Percentiles rank a stretch among this genome's conserved stretches.
Evolutionary conservation across 352 stramenopile genomes (phyloP).

Genomic region (Phytopythium helicoides): DNA sequence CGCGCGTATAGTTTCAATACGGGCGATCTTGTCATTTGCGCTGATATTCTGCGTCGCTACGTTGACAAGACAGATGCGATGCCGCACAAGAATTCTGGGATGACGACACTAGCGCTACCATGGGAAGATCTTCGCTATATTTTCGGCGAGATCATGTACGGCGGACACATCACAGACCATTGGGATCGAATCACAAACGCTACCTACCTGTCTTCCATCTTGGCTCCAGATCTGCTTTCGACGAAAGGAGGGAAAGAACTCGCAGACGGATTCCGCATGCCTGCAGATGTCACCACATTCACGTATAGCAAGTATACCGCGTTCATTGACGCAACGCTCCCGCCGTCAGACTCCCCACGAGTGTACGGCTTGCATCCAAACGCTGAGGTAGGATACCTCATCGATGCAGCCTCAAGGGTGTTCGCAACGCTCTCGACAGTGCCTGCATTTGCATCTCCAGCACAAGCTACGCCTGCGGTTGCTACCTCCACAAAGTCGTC

Average conservation of each 20-base stretch:
- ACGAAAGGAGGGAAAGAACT: conserved; percentile 40
- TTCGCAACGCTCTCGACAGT: conserved; percentile 87
- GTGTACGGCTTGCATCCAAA: conserved; percentile 81
- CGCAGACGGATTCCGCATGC: conserved; percentile 72
- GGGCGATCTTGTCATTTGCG: conserved; percentile 93
- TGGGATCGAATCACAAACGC: conserved; percentile 86
- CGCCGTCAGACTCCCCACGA: conserved; percentile 52
- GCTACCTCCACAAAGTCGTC: conserved; percentile 4
- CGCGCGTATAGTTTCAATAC: conserved; percentile 94
- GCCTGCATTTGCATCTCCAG: conserved; percentile 74
- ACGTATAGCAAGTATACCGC: conserved; percentile 95
- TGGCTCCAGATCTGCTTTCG: conserved; percentile 57
- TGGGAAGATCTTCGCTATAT: conserved; percentile 89
- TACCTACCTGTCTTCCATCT: conserved; percentile 61
- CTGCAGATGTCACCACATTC: conserved; percentile 47
- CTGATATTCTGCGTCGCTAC: conserved; percentile 74
- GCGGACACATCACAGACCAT: conserved; percentile 81
- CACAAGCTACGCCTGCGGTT: conserved; percentile 24
- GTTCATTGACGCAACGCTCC: conserved; percentile 64
- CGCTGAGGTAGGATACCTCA: conserved; percentile 75
- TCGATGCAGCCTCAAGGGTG: conserved; percentile 75
- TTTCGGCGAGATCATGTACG: conserved; percentile 93
- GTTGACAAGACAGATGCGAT: conserved; percentile 27
- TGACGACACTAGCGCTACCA: conserved; percentile 24
- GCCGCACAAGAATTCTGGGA: neutral